Evolutionary conservation across 2,329 filamentous ascomycete species (phyloP).

Genomic region (Apiospora koreana): DNA sequence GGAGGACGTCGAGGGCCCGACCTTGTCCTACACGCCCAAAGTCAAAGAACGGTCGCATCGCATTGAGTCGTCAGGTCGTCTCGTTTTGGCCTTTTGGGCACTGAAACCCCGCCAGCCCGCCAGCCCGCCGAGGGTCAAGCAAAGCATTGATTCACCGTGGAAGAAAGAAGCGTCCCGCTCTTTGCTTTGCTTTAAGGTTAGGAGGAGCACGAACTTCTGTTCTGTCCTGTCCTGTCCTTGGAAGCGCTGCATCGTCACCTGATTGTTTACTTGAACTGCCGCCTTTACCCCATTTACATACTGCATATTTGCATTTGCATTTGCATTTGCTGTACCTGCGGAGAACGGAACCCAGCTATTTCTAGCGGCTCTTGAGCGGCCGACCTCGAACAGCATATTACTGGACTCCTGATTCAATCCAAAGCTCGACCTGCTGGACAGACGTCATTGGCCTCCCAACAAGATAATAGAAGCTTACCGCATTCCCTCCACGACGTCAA

Average conservation of each 20-base stretch:
- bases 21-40: not conserved
- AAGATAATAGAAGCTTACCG: not conserved
- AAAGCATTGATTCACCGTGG: conserved; percentile 5
- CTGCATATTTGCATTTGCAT: not conserved
- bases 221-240: conserved; percentile 7
- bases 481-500: not conserved
- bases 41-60: conserved; percentile 20
- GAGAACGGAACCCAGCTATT: not conserved
- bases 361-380: not conserved
- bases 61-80: conserved; percentile 16
- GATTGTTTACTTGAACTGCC: not conserved
- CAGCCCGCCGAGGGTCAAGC: conserved; percentile 22
- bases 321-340: not conserved
- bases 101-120: conserved; percentile 30
- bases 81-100: conserved; percentile 15
- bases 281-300: not conserved
- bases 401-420: not conserved
- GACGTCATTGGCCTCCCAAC: conserved; percentile 3
- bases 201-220: not conserved
- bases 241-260: conserved; percentile 7
- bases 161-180: conserved; percentile 6
- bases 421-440: conserved; percentile 8
- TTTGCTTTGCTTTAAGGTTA: not conserved
- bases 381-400: not conserved
- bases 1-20: not conserved